Evolutionary conservation across 345 rosid genomes (phyloP), one percentile per base, ranked within the genome.

Genomic region (Camelina neglecta): DNA sequence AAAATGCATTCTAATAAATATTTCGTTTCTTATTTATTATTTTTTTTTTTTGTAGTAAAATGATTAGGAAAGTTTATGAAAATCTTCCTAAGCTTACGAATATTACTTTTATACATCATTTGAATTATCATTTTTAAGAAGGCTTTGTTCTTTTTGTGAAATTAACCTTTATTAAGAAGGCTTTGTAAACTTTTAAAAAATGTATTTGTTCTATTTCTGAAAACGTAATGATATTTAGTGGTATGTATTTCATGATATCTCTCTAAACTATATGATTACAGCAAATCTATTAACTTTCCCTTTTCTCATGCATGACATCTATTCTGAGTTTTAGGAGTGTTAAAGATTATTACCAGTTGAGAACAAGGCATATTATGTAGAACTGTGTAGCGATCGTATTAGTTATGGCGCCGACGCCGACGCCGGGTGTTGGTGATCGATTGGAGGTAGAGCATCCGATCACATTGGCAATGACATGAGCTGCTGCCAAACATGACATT

Each of bases 361-460:
- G 20, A 36, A 4, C 1, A 74, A 58, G 42, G 47, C 51, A 66
- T 18, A 47, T 0, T n/a, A 0, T n/a, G 59, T 65, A 35, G 42
- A 74, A 0, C 41, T 74, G 16, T 21, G 41, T 16, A 57, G 44
- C 16, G 72, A 65, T 11, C 29, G 38, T 7, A 1, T 33, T 73
- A 31, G 66, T 58, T 64, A 48, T 15, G 36, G 18, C 20, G 9
- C 20, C n/a, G 41, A 26, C 15, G 31, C 31, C 31, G 31, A 29
- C 31, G 31, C 31, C 31, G 4, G 5, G 5, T 62, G 38, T 26
- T 54, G 16, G 49, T 31, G 7, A 1, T 24, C 47, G 23, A 24
- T 8, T 36, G 33, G 66, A 11, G 31, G 62, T n/a, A 64, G 26
- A 31, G 50, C 66, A 65, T 57, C 78, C 72, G 57, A 74, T 66